Percentiles rank a stretch among this genome's conserved stretches.
Conservation (phyloP, 257 asterid genomes). For the Fraxinus quadrangulata region DNA sequence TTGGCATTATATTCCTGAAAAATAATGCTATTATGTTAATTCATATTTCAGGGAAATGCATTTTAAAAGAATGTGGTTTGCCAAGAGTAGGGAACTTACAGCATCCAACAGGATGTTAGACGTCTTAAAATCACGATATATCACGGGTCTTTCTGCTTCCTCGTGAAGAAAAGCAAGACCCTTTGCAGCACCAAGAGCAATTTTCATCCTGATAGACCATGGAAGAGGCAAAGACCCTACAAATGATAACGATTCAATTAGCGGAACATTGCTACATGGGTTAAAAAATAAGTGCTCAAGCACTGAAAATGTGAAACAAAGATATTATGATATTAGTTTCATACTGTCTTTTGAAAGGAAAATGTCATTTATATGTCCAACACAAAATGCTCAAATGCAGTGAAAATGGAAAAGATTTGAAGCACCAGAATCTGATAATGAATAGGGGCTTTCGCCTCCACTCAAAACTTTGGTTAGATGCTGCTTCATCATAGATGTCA, state of each 20-base stretch:
- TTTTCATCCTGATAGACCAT: constrained; percentile 71
- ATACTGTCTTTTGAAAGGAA: neutral
- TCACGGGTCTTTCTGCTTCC: constrained; percentile 60
- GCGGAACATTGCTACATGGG: neutral
- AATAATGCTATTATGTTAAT: neutral
- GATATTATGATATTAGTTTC: neutral
- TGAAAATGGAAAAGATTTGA: neutral
- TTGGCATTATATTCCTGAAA: constrained; percentile 65
- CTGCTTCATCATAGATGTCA: neutral
- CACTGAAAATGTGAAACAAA: constrained; percentile 5
- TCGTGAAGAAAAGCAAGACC: constrained; percentile 68
- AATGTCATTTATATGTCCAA: neutral
- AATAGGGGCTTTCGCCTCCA: neutral
- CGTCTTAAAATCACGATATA: constrained; percentile 65
- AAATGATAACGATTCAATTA: constrained; percentile 16
- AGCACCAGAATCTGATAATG: neutral
- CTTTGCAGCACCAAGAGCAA: constrained; percentile 65
- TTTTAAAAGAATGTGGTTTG: neutral
- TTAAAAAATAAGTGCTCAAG: neutral
- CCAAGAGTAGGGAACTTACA: constrained; percentile 31
- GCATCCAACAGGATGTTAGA: constrained; percentile 66
- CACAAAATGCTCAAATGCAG: neutral
- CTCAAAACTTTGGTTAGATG: neutral
- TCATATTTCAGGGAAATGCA: neutral
- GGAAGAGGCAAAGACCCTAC: constrained; percentile 69